Evolutionary conservation across 345 rosid species (phyloP), one percentile per base, ranked within the genome.

Genomic region (Ricinus communis): DNA sequence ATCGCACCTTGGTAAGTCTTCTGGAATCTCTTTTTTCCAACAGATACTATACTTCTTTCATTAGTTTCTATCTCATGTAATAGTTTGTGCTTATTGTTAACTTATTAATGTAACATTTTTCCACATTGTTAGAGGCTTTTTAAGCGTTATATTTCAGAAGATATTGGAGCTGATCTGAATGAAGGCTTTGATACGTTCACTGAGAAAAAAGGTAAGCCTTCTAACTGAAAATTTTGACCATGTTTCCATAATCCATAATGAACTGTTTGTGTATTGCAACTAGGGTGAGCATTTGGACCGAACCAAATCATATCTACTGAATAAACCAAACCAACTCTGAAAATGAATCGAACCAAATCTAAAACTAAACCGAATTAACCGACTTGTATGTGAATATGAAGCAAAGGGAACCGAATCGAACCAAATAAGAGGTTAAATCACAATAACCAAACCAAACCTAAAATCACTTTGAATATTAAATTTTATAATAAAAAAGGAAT

Each of bases 91-190:
- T 66, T 27, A 31, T 62, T 38, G 13, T 62, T 56, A 70, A 60
- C 79, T 71, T 24, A 76, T 74, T 63, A 50, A 50, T 22, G 25
- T 69, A 38, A 45, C 21, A 47, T 54, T 68, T 72, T 74, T 71
- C 66, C 54, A 63, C 64, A 38, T 51, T 76, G 47, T 36, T 78
- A 95, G 98, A 92, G 98, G 83, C 96, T 88, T 66, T 95, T 95
- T 81, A 90, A 88, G 80, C 97, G 89, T 71, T 83, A 65, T 66
- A 76, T 95, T 73, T 72, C 84, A 64, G 93, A 92, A 81, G 94
- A 92, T 38, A 70, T 88, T 79, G 98, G 97, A 79, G 90, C 98
- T 53, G 98, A 95, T 83, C 83, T 95, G 64, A 92, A 95, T 81
- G 86, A 90, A 83, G 98, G 99, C 64, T 95, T 80, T 58, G 96